Evolutionary conservation across 495 filamentous ascomycete species (phyloP), one percentile per base, ranked within the genome.

Genomic region (Aspergillus avenaceus): DNA sequence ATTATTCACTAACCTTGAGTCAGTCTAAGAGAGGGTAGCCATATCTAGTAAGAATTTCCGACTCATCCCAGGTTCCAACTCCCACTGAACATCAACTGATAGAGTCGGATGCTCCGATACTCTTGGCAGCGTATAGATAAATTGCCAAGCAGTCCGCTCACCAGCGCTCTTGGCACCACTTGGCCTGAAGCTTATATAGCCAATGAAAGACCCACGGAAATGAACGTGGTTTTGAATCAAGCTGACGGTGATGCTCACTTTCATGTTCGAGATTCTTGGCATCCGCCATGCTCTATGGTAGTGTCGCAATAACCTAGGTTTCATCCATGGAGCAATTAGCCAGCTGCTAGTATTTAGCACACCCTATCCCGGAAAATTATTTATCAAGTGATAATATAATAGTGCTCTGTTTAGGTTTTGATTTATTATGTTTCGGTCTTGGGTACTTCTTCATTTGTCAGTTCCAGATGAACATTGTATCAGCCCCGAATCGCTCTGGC

Each of bases 141-240:
- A 8, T 38, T 29, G 53, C 54, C 54, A 52, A 52, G 54, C 18
- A 16, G 26, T 52, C 54, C 54, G 49, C 45, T 26, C 37, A 14
- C 26, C 21, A 25, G 23, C 23, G 43, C 8, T n/a, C 9, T 40
- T 42, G 47, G 32, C 41, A 25, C 49, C 45, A 47, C 45, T 49
- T 36, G 25, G 4, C 8, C 32, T 18, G 11, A 46, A 26, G 27
- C 44, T 32, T 44, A 25, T 16, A 23, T 22, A 18, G 45, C 54
- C 49, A 56, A 52, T 55, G 8, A 29, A 19, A 12, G 11, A n/a
- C 23, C 24, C 19, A 26, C 14, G 23, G 8, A 4, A 4, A 28
- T 21, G 14, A 56, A 56, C 54, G 54, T 56, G 54, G 28, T 32
- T 40, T 26, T 14, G n/a, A 9, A 16, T 22, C 12, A 16, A 36